phyloP scores from a whole-genome alignment of 306 rosid species.

The Dryas drummondii region DNA sequence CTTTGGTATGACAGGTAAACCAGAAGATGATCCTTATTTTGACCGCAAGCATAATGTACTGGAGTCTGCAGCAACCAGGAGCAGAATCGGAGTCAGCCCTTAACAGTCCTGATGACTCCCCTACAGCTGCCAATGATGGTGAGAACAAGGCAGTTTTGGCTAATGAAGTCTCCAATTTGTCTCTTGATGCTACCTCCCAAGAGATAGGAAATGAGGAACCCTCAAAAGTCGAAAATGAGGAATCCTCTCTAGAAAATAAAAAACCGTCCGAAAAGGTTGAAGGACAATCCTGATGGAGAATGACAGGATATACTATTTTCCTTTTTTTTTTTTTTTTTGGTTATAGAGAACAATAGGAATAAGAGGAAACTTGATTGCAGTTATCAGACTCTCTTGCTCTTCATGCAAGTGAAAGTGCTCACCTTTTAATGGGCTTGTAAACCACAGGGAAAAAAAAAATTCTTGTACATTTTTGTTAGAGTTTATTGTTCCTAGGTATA shows the following conservation, averaged over 20 bases:
- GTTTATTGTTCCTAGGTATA: constrained; percentile 37
- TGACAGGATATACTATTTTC: constrained; percentile 16
- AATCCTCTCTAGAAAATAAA: constrained; percentile 10
- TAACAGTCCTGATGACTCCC: constrained; percentile 31
- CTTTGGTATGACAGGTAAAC: constrained; percentile 59
- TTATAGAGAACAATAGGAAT: constrained; percentile 15
- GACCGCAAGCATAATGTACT: constrained; percentile 95
- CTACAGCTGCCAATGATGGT: constrained; percentile 34
- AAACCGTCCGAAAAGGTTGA: constrained; percentile 27
- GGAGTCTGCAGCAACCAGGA: constrained; percentile 82
- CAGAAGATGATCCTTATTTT: constrained; percentile 94
- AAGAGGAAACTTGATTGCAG: constrained; percentile 26
- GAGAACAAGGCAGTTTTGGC: constrained; percentile 38
- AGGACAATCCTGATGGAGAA: constrained; percentile 36
- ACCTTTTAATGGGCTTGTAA: constrained; percentile 29
- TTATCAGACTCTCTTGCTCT: constrained; percentile 28
- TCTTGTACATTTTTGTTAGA: constrained; percentile 45
- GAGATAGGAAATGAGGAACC: constrained; percentile 24
- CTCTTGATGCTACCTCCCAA: constrained; percentile 34
- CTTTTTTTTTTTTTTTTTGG: background rate
- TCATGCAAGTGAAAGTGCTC: constrained; percentile 25
- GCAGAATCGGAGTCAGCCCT: constrained; percentile 31
- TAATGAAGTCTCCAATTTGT: constrained; percentile 44
- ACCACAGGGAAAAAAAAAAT: constrained; percentile 38
- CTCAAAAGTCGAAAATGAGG: constrained; percentile 21